Base-by-base conservation (phyloP, 2,329 filamentous ascomycete genomes). In the Claviceps cyperi region DNA sequence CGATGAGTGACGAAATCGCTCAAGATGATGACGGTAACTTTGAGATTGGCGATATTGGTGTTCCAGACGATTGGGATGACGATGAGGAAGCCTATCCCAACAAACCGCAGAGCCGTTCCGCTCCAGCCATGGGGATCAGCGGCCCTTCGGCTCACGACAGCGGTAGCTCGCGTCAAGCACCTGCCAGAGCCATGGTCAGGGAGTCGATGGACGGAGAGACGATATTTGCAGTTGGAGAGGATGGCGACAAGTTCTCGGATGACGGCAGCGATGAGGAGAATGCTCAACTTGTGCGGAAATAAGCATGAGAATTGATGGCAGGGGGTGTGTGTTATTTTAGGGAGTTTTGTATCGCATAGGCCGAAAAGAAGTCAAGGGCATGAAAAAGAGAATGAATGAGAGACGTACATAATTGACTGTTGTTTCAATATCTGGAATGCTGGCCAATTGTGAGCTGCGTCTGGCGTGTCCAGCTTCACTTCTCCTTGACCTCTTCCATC, bases 1-100 rank as follows among this genome's bases (percentile, higher is more conserved):
- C 92, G 54, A 98, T 98, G 92, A 94, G 87, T 69, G 92, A 98
- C 62, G 92, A 98, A 78, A 84, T 98, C 62, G 91, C 92, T 2
- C 92, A 97, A 77, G 92, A 98, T 60, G 92, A 98, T 59, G 91
- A 97, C 62, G 92, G 92, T 37, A 78, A 74, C 44, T 98, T 98
- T 64, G 92, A 97, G 63, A 94, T 98, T 63, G 86, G 86, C 46
- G 92, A 92, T 51, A 84, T 98, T 54, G 88, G 87, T 48, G 86
- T 87, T 47, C 77, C 78, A 3, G 81, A 81, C 49, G 77, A 81
- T 54, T 80, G 75, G 47, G 76, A 79, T 50, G 70, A 79, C 37
- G 65, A 61, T 2, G 62, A 69, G 19, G 78, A 83, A 59, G 75
- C 80, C 13, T 64, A 71, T 6, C 63, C 74, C 44, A 77, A 72